Base-by-base conservation (phyloP, 2,329 filamentous ascomycete species). In the Helicocarpus griseus region DNA sequence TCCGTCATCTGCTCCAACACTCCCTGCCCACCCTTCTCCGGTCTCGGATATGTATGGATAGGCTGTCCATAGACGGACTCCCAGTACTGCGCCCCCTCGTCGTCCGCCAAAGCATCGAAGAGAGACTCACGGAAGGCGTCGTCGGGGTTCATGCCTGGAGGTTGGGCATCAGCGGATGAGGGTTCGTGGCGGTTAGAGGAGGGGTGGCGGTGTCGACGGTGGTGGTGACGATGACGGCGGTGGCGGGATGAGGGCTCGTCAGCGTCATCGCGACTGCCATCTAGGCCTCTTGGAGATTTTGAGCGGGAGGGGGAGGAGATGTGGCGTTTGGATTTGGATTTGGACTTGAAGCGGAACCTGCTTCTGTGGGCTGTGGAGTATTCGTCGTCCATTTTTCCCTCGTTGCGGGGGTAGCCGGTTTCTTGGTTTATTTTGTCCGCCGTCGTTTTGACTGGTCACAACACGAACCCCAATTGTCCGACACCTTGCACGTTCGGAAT, bases 81-180 rank as follows among this genome's bases (percentile, higher is more conserved):
- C 93, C 93, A 98, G 72, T 93, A 98, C 6, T 83, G 80, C 1
- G 93, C 93, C 44, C 91, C 93, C 70, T 98, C 93, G 64, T 97
- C 91, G 68, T 98, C 93, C 35, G 89, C 91, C 69, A 98, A 85
- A 29, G 93, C 93, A 67, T 98, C 93, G 71, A 97, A 97, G 4
- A 98, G 82, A 0, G 89, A 95, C 67, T 95, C 88, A 28, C 88
- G 84, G 67, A 98, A 98, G 0, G 91, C 89, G 0, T 78, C 75
- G 38, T 89, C 83, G 0, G 87, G 77, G 58, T 86, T 80, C 14
- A 87, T 73, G 13, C 19, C 26, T 0, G 57, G 50, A n/a, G 58
- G 53, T 9, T 51, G 46, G 22, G 48, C 38, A 5, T 21, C 38
- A 40, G 9, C 51, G 22, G 19, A n/a, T 5, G 56, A 53, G 9